Percentiles rank a stretch among this genome's conserved stretches.
These are phyloP conservation scores for Irpex lacteus DNA, from an alignment of 1,284 basidiomycete species.

Conservation along the genomic window DNA sequence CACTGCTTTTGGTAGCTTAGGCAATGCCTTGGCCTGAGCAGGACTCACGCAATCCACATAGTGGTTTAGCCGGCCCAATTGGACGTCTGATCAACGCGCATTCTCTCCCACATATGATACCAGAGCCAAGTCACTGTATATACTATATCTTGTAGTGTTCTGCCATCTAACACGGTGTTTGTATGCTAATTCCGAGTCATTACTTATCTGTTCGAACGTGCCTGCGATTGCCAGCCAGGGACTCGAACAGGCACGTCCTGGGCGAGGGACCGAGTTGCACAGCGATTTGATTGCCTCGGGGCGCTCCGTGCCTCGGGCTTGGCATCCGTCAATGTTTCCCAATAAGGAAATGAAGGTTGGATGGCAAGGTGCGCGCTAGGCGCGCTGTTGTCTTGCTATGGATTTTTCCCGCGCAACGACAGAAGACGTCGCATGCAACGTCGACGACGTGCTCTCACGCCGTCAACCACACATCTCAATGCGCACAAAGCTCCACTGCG, in stretches of 20 bases:
- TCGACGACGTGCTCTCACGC: neutral
- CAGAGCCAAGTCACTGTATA: neutral
- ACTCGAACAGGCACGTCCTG: neutral
- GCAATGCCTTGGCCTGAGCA: slow-evolving; percentile 44
- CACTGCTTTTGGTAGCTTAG: slow-evolving; percentile 66
- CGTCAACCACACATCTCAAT: neutral
- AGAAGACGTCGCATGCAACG: neutral
- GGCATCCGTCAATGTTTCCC: neutral
- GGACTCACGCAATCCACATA: neutral
- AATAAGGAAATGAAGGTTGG: slow-evolving; percentile 1
- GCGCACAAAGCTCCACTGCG: neutral
- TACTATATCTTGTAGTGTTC: neutral
- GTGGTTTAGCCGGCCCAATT: neutral
- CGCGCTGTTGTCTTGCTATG: neutral
- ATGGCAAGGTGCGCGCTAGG: neutral
- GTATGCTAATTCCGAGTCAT: neutral
- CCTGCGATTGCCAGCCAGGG: neutral
- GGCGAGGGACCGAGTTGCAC: neutral
- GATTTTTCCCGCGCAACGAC: neutral
- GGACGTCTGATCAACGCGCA: neutral
- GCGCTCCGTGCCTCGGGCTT: neutral
- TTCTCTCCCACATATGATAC: neutral
- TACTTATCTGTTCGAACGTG: neutral
- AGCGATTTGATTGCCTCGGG: neutral
- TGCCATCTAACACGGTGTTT: neutral